phyloP scores from a whole-genome alignment of 2,329 filamentous ascomycete species.

The Xylaria sp. region DNA sequence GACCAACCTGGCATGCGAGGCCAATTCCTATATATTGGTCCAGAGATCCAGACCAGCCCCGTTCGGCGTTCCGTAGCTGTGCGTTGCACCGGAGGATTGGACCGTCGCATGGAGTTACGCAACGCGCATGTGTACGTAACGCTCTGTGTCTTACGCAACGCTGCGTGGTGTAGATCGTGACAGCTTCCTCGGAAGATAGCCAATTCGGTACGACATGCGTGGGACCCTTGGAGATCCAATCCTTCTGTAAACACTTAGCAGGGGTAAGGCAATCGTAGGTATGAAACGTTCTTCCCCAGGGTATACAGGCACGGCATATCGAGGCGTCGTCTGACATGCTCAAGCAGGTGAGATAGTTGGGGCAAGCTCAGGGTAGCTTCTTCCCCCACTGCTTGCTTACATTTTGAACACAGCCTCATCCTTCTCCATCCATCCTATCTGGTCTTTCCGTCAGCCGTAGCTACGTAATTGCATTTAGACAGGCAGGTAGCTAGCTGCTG shows the following conservation, averaged over 20 bases:
- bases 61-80: conserved; percentile 18
- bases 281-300: conserved; percentile 3
- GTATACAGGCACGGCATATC: conserved; percentile 3
- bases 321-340: conserved; percentile 12
- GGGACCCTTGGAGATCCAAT: background rate
- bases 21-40: background rate
- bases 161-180: conserved; percentile 11
- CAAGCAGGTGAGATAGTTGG: conserved; percentile 5
- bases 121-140: conserved; percentile 9
- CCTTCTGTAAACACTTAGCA: background rate
- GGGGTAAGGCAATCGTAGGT: background rate
- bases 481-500: background rate
- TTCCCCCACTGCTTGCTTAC: conserved; percentile 6
- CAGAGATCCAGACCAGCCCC: background rate
- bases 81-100: conserved; percentile 22
- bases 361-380: conserved; percentile 34
- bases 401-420: conserved; percentile 32
- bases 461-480: background rate
- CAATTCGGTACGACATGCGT: background rate
- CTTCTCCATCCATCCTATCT: conserved; percentile 14
- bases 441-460: background rate
- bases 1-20: background rate
- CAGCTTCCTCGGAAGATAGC: conserved; percentile 3
- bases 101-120: conserved; percentile 26
- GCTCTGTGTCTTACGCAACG: conserved; percentile 21